Base-by-base conservation (phyloP, 2,329 filamentous ascomycete species). In the Aspergillus fijiensis region DNA sequence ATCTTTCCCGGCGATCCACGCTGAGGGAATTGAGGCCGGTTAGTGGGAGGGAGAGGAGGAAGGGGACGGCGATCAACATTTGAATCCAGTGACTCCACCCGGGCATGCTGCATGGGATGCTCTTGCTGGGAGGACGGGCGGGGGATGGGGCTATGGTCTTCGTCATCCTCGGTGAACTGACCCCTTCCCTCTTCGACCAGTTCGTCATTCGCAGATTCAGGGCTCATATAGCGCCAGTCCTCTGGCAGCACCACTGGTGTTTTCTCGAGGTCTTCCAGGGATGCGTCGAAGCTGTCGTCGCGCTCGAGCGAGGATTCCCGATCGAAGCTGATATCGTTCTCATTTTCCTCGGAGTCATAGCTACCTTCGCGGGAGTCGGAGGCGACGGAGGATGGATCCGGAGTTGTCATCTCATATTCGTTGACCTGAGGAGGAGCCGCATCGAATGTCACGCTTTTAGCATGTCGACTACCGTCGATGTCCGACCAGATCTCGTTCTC, bases 361-460 rank as follows among this genome's bases (percentile, higher is more conserved):
- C 94, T 98, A 48, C 92, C 92, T 71, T 97, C 92, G 9, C 94
- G 89, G 12, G 94, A 98, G 67, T 89, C 92, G 52, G 91, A 94
- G 27, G 91, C 91, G 25, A 96, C 83, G 0, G 93, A 96, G 1
- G 94, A 97, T n/a, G 96, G 86, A 72, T 97, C 95, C 11, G 95
- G 95, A 2, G 95, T 99, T 35, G 92, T 90, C 90, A 97, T 93
- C 77, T 98, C 95, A 75, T 98, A 99, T 78, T 99, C 95, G 73
- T 98, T 96, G 70, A 99, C 85, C 73, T 96, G 91, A 25, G 95
- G 95, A 23, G 94, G 94, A 2, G 91, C 92, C 42, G 89, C 90
- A 77, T 98, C 92, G 73, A 99, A 99, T 0, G 94, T 99, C 60
- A 99, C 95, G 70, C 93, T 97, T 82, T 99, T 99, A 51, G 92